Base-by-base conservation (phyloP, 1,284 basidiomycete genomes). In the Cutaneotrichosporon sp. region DNA sequence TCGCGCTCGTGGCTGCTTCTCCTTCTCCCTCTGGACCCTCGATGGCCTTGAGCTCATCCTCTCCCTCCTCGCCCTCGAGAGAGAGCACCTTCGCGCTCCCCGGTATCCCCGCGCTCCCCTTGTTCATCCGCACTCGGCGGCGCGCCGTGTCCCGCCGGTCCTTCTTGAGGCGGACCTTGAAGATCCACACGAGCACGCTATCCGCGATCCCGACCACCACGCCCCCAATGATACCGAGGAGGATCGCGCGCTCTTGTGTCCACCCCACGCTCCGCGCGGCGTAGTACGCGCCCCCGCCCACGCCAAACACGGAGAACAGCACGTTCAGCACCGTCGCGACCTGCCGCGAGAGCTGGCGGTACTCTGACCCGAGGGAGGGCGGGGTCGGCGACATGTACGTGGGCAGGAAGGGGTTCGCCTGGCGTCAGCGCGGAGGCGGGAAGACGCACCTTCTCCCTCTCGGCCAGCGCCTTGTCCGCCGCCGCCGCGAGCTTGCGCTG, bases 261-360 rank as follows among this genome's bases (percentile, higher is more conserved):
- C 73, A 78, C 8, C 76, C 75, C 7, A 70, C 72, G 2, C 66
- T 64, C 5, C 59, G 65, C 2, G 69, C 63, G 0, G 70, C 76
- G 14, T 72, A 67, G 60, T 74, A 77, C 13, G 74, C 74, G 2
- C 73, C 76, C 9, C 62, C 67, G 10, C 69, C 72, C 11, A 68
- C 67, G 0, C 76, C 76, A 51, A 73, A 62, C 7, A 77, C 71
- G 4, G 72, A 74, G 65, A 78, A 78, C 31, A 76, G 63, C 29
- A 78, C 69, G 56, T 78, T 78, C 60, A 77, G 58, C 1, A 66
- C 55, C 3, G 72, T 78, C 4, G 74, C 64, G 7, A 78, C 60
- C 38, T 70, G 65, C 14, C 66, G 65, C 11, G 63, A 59, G n/a
- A 74, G 52, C 9, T 54, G 25, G 33, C 72, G 67, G 55, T 73